Base-by-base conservation (phyloP, 371 early-diverging fungal genomes). In the Mucor mucedo region DNA sequence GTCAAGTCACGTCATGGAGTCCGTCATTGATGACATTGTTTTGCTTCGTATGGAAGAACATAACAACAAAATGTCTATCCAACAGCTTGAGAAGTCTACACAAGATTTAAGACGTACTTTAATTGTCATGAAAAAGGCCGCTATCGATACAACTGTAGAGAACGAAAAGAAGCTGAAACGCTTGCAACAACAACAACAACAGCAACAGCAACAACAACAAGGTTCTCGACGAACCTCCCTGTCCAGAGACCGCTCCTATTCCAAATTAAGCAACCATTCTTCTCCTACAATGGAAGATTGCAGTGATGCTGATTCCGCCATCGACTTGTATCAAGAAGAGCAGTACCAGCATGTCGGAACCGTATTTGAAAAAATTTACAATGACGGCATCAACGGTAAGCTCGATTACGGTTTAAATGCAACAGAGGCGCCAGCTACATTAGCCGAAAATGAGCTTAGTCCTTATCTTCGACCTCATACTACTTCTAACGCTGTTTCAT, bases 21-120 rank as follows among this genome's bases (percentile, higher is more conserved):
- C 84, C 55, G 68, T 91, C 21, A 78, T 93, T 68, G 90, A 93
- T 42, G 92, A 93, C 58, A 76, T 93, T 40, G 84, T 93, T 7
- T 73, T 74, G 27, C 79, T 87, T 39, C 85, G 90, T 5, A 74
- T 86, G 39, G 72, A 81, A 32, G 82, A 87, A 11, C 78, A 84
- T 58, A 80, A 83, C n/a, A 73, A 78, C 27, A 83, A 83, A 45
- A 80, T 81, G 47, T 75, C 82, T 45, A 75, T 87, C 33, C 70
- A 67, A 5, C 78, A 84, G n/a, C 77, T 80, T 41, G 92, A 93
- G 47, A 87, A 67, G 66, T 77, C 78, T 13, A 80, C 87, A 5
- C 75, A 80, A 53, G 89, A 91, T 39, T 73, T 93, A 41, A 83
- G 88, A 52, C 79, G 85, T 30, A 87, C 88, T 3, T 67, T 93